A percentile compares a stretch with the other conserved stretches of the same genome.
Evolutionary conservation across 129 eudicot genomes (phyloP).

Genomic region (Flaveria robusta): DNA sequence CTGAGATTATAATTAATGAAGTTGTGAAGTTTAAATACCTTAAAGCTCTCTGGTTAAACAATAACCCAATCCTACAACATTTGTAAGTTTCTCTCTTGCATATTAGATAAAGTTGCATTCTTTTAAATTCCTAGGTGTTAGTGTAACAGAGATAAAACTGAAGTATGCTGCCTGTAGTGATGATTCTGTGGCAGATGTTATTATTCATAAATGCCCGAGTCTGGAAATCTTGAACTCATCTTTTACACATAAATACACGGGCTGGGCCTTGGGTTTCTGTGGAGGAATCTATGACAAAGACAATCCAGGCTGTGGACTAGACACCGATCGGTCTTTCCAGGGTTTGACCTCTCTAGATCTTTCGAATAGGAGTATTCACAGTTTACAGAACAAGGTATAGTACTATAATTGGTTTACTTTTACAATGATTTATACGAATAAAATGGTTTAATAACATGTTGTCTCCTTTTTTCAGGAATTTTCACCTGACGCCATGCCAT

Average conservation of each 20-base stretch:
- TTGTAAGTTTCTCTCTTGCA: constrained; percentile 43
- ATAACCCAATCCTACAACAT: constrained; percentile 63
- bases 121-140: background rate
- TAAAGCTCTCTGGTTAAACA: constrained; percentile 91
- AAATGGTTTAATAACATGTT: constrained; percentile 1
- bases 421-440: background rate
- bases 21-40: constrained; percentile 62
- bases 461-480: constrained; percentile 53
- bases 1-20: constrained; percentile 52
- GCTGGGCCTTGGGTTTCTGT: constrained; percentile 94
- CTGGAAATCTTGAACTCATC: constrained; percentile 81
- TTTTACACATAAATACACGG: constrained; percentile 65
- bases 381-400: constrained; percentile 60
- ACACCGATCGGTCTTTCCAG: constrained; percentile 44
- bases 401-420: constrained; percentile 9
- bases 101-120: background rate
- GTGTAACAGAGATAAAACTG: constrained; percentile 23
- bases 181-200: constrained; percentile 47
- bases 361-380: constrained; percentile 73
- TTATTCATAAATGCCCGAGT: constrained; percentile 53
- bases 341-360: constrained; percentile 77
- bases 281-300: constrained; percentile 76
- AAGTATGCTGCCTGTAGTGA: constrained; percentile 48
- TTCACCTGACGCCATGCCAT: constrained; percentile 62
- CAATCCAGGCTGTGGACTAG: constrained; percentile 54